Conservation (phyloP, 73 alveolate genomes). For the Urostyla sp. region DNA sequence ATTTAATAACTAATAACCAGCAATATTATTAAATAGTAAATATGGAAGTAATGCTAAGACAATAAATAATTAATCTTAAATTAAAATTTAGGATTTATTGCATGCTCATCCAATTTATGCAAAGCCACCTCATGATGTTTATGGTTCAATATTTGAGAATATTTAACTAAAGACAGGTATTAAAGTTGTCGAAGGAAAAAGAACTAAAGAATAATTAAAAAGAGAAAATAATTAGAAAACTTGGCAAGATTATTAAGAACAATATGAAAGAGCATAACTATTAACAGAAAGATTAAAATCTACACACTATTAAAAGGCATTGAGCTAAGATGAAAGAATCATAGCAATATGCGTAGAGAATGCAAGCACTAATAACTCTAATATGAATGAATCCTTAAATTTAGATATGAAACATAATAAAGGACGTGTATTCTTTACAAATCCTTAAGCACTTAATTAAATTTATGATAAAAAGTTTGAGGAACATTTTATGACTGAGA, state of each 20-base stretch:
- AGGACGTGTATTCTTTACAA: slow-evolving; percentile 24
- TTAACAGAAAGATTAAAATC: slow-evolving; percentile 1
- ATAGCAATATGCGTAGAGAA: neutral
- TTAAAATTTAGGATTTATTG: no score
- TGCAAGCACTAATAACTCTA: neutral
- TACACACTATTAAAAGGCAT: neutral
- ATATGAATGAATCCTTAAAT: slow-evolving; percentile 13
- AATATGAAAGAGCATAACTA: neutral
- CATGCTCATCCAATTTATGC: no score
- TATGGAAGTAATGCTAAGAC: no score
- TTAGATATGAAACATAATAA: neutral
- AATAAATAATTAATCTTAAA: no score
- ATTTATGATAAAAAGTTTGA: no score
- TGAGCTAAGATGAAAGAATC: neutral
- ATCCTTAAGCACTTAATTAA: slow-evolving; percentile 18
- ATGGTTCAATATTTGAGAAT: slow-evolving; percentile 17
- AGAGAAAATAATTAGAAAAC: neutral
- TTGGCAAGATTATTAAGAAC: slow-evolving; percentile 3
- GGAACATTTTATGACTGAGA: no score
- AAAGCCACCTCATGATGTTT: slow-evolving; percentile 2
- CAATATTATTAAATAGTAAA: no score
- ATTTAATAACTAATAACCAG: no score
- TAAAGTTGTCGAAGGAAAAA: slow-evolving; percentile 14
- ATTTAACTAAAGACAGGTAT: neutral
- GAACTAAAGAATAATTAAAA: neutral